These are phyloP conservation scores for Bocquillonia castaneifolia DNA, from an alignment of 441 rosid genomes.

Conservation along the genomic window DNA sequence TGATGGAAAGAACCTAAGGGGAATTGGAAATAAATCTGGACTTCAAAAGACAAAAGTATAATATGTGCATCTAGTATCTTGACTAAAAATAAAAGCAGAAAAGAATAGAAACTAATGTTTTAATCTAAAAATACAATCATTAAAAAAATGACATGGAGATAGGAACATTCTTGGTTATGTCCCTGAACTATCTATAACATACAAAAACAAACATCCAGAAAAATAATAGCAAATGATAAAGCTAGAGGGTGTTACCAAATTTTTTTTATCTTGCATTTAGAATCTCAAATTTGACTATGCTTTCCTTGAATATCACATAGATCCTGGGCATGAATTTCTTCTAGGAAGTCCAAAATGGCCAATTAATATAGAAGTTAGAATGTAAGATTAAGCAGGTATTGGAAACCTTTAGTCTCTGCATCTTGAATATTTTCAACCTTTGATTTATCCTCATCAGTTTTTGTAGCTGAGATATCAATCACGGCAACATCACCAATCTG, in stretches of 20 bases:
- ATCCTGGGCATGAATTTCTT: neutral
- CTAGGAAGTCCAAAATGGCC: slow-evolving; percentile 11
- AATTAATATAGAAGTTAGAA: slow-evolving; percentile 6
- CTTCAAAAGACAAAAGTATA: neutral
- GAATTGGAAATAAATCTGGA: neutral
- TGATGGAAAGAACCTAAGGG: neutral
- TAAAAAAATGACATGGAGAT: neutral
- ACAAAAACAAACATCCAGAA: neutral
- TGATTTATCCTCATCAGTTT: slow-evolving; percentile 50
- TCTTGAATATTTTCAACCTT: slow-evolving; percentile 60
- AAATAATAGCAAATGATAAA: neutral
- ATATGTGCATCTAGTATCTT: too few relatives aligned
- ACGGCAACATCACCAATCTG: slow-evolving; percentile 86
- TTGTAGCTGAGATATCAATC: slow-evolving; percentile 79
- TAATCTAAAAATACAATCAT: too few relatives aligned
- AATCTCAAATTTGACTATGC: neutral
- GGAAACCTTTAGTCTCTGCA: slow-evolving; percentile 86
- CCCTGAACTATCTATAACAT: neutral
- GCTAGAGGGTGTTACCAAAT: neutral
- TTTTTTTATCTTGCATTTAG: too few relatives aligned
- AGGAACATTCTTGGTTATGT: neutral
- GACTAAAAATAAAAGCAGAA: too few relatives aligned
- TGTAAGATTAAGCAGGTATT: slow-evolving; percentile 17
- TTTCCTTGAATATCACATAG: neutral
- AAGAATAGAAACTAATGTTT: too few relatives aligned